Evolutionary conservation across 139 green algal genomes (phyloP), one percentile per base, ranked within the genome.

Genomic region (Picochlorum sp.): DNA sequence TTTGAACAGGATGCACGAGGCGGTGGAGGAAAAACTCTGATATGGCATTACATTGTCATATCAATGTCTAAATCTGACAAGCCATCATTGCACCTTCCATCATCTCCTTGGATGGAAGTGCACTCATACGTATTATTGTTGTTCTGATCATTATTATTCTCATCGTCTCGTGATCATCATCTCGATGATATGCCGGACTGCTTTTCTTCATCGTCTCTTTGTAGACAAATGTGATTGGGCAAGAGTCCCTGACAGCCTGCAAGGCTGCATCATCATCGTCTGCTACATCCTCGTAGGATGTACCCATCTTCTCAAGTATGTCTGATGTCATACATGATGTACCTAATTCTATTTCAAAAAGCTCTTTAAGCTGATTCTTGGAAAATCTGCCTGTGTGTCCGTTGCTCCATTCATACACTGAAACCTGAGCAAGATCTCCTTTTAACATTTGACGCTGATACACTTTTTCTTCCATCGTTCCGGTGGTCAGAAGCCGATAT

Each of bases 391-490:
- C 7, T 18, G 63, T 37, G 57, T n/a, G 34, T 41, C 34, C 24
- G 3, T 28, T 41, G 34, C 0, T 32, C 1, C 49, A 13, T 38
- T 28, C 7, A 13, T 50, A 55, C 59, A 72, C 49, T 66, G 78
- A 70, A 13, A 67, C 56, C 34, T 49, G 62, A 4, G 83, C 76
- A 5, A 92, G 67, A 65, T 87, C 79, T 2, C 70, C 72, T 73
- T 95, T 92, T 72, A 83, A 69, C 8, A 85, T 70, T 77, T 95
- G 89, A 3, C 88, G 72, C 75, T 95, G 86, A 62, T 87, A 96
- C n/a, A 95, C 79, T 71, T 91, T 92, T 63, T 95, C 89, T 59
- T 96, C 89, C 2, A 96, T 84, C 3, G 84, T 91, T 24, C 86
- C 77, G 10, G 85, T 87, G 4, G 78, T 83, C 1, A 96, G 72